phyloP scores from a whole-genome alignment of 371 early-diverging fungal genomes.

The Vairimorpha necatrix region DNA sequence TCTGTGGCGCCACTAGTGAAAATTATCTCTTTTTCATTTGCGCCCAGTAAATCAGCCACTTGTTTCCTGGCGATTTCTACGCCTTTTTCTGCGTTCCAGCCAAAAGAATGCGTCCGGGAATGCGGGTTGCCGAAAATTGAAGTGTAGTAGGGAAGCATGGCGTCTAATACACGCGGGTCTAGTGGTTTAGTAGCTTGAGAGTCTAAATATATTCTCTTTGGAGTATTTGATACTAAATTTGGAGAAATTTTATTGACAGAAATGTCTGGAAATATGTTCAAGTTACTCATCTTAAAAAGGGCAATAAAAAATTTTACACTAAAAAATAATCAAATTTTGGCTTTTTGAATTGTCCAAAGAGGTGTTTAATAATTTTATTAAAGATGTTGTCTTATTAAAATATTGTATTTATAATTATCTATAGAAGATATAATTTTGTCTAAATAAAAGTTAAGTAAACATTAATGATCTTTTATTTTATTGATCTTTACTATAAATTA shows the following conservation, averaged over 20 bases:
- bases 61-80: constrained; percentile 83
- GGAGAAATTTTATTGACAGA: background rate
- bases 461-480: no score
- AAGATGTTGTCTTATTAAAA: no score
- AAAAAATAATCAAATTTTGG: background rate
- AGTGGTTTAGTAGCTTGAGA: constrained; percentile 91
- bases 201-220: constrained; percentile 75
- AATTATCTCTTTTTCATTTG: constrained; percentile 91
- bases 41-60: constrained; percentile 81
- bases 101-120: constrained; percentile 89
- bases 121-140: constrained; percentile 93
- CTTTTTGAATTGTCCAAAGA: no score
- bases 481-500: background rate
- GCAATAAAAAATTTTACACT: background rate
- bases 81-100: constrained; percentile 92
- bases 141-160: constrained; percentile 90
- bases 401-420: no score
- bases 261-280: no score
- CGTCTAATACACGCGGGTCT: constrained; percentile 90
- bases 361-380: no score
- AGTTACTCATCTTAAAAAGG: no score
- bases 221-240: no score
- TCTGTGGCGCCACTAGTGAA: constrained; percentile 99
- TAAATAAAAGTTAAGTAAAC: no score
- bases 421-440: no score